Base-by-base conservation (phyloP, 148 eudicot genomes). In the Fagopyrum homotropicum region DNA sequence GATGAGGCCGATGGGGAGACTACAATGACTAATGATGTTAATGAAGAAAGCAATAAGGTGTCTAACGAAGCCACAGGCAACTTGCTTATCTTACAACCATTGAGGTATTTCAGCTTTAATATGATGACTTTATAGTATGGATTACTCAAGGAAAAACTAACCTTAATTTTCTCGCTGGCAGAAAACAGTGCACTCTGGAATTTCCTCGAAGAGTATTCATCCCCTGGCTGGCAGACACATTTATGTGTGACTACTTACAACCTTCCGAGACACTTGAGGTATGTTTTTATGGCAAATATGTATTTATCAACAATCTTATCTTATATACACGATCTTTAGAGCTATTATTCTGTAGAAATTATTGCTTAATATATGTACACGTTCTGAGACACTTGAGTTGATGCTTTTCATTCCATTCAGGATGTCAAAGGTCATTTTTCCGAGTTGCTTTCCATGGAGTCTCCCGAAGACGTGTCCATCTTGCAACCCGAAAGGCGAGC, bases 131-230 rank as follows among this genome's bases (percentile, higher is more conserved):
- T 66, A 12, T 12, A 45, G 14, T 35, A 66, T 61, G 68, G 10
- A 35, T 43, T 30, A 19, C 40, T 66, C 7, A 40, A 66, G 40
- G 17, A 66, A 43, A 40, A 17, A 43, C 8, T 66, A 66, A 66
- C 14, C 46, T 22, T 59, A 46, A 47, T 72, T 72, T 43, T 29
- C 54, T 71, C 75, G 72, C 49, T 29, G 76, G 68, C 93, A 93
- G 95, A 72, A 85, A 84, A 77, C 83, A 78, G 29, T 81, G 86
- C 87, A 81, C 82, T 55, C 83, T 91, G 74, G 72, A 89, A 68
- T 91, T 93, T 83, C 97, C 97, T 17, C 88, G 93, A 72, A 87
- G 98, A 84, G 91, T 93, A 19, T 93, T 91, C 72, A 77, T 93
- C 29, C 98, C 98, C 74, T 93, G 98, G 97, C 83, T 88, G 80